Evolutionary conservation across 2,329 filamentous ascomycete species (phyloP).

Genomic region (Colletotrichum abscissum): DNA sequence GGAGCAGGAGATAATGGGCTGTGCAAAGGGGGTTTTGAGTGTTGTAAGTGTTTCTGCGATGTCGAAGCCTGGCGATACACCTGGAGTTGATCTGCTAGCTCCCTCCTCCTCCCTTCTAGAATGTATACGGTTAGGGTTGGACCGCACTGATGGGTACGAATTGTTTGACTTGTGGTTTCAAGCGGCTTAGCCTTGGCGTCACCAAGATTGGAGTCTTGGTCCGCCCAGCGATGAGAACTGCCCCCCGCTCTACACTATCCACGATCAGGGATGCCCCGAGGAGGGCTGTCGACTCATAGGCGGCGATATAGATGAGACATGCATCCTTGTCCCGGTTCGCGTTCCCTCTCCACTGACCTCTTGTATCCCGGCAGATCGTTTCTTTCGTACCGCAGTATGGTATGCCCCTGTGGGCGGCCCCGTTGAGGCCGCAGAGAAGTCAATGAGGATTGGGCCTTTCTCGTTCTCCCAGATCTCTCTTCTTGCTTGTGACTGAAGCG

Average conservation of each 20-base stretch:
- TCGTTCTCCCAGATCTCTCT: background rate
- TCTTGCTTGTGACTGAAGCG: background rate
- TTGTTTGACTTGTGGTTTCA: conserved; percentile 30
- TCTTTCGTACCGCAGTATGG: background rate
- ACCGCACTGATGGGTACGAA: conserved; percentile 9
- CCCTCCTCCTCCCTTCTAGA: background rate
- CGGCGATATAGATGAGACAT: conserved; percentile 31
- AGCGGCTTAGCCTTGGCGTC: conserved; percentile 13
- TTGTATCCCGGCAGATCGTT: conserved; percentile 34
- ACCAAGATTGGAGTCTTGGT: conserved; percentile 21
- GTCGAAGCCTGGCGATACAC: background rate
- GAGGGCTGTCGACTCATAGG: conserved; percentile 19
- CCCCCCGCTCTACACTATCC: conserved; percentile 3
- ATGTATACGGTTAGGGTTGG: conserved; percentile 5
- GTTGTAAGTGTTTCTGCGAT: conserved; percentile 3
- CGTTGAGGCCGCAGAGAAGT: background rate
- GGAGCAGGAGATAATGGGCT: background rate
- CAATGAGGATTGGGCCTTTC: conserved; percentile 6
- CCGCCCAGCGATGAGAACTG: conserved; percentile 1
- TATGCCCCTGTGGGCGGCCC: background rate
- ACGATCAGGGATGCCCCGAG: background rate
- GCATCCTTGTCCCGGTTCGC: conserved; percentile 2
- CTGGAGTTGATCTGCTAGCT: background rate
- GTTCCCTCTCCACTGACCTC: conserved; percentile 17
- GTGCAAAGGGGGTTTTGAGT: background rate